Evolutionary conservation across 192 early-diverging fungal species (phyloP).

Genomic region (Podila horticola): DNA sequence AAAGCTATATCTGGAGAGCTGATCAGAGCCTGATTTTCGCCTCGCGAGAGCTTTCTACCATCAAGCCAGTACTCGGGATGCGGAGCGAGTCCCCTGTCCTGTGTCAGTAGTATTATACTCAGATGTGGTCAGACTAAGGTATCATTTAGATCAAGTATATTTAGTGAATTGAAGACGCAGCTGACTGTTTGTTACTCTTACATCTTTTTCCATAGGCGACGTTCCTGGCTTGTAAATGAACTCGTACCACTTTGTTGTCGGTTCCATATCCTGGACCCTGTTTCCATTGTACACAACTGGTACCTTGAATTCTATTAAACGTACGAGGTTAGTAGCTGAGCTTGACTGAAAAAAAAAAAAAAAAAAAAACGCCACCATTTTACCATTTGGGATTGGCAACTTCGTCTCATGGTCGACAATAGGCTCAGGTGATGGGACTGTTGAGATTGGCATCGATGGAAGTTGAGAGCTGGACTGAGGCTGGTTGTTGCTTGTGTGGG

Average conservation of each 20-base stretch:
- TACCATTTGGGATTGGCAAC: no score
- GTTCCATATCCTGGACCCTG: constrained; percentile 12
- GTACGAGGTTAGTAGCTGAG: constrained; percentile 12
- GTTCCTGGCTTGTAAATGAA: constrained; percentile 19
- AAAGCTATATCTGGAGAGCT: constrained; percentile 7
- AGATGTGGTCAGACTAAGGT: constrained; percentile 6
- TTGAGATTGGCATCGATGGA: no score
- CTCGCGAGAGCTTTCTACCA: neutral
- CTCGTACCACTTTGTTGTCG: constrained; percentile 15
- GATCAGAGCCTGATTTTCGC: constrained; percentile 5
- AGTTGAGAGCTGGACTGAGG: no score
- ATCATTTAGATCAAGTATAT: neutral
- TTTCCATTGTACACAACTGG: constrained; percentile 16
- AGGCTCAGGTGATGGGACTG: no score
- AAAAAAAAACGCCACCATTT: constrained; percentile 17
- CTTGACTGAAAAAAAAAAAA: neutral
- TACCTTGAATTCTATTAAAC: constrained; percentile 15
- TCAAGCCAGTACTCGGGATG: constrained; percentile 11
- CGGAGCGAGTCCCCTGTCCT: constrained; percentile 1
- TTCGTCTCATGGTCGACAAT: no score
- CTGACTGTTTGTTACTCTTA: constrained; percentile 1
- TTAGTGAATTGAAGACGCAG: neutral
- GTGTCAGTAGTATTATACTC: neutral
- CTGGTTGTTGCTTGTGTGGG: no score
- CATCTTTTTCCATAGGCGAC: constrained; percentile 23